These are phyloP conservation scores for Penicillium parvum DNA, from an alignment of 495 filamentous ascomycete species.

Conservation along the genomic window DNA sequence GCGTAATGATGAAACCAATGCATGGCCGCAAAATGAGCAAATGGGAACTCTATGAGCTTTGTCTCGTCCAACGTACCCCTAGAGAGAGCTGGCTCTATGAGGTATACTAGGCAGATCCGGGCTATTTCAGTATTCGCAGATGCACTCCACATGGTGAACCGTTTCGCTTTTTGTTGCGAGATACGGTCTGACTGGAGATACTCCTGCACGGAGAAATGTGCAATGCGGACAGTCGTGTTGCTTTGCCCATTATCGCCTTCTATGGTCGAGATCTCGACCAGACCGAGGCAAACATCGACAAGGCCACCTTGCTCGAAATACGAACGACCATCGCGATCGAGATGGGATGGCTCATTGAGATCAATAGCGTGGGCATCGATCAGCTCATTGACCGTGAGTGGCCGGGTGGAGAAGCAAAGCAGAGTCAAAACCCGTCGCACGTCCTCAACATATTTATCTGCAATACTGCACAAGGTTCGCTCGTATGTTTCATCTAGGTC, in stretches of 20 bases:
- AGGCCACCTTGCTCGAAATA: slow-evolving; percentile 20
- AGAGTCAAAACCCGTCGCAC: slow-evolving; percentile 27
- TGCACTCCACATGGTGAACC: slow-evolving; percentile 17
- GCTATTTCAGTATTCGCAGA: slow-evolving; percentile 26
- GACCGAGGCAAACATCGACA: slow-evolving; percentile 26
- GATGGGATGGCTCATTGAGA: slow-evolving; percentile 7
- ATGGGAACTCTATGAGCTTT: slow-evolving; percentile 16
- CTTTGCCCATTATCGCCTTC: background rate
- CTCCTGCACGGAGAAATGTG: slow-evolving; percentile 40
- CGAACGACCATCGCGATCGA: slow-evolving; percentile 23
- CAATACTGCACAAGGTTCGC: slow-evolving; percentile 28
- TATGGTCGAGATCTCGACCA: slow-evolving; percentile 19
- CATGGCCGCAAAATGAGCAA: slow-evolving; percentile 24
- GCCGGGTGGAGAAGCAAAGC: slow-evolving; percentile 26
- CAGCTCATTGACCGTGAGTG: slow-evolving; percentile 28
- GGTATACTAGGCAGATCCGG: slow-evolving; percentile 28
- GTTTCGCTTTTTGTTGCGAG: slow-evolving; percentile 15
- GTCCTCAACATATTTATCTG: slow-evolving; percentile 17
- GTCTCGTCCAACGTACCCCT: background rate
- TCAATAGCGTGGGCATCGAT: slow-evolving; percentile 27
- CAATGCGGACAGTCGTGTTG: slow-evolving; percentile 19
- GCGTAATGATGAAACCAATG: slow-evolving; percentile 24
- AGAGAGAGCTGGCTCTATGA: slow-evolving; percentile 25
- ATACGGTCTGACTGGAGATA: slow-evolving; percentile 37
- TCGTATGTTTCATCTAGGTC: slow-evolving; percentile 36